Base-by-base conservation (phyloP, 768 basidiomycete genomes). In the Mycena albidolilacea region DNA sequence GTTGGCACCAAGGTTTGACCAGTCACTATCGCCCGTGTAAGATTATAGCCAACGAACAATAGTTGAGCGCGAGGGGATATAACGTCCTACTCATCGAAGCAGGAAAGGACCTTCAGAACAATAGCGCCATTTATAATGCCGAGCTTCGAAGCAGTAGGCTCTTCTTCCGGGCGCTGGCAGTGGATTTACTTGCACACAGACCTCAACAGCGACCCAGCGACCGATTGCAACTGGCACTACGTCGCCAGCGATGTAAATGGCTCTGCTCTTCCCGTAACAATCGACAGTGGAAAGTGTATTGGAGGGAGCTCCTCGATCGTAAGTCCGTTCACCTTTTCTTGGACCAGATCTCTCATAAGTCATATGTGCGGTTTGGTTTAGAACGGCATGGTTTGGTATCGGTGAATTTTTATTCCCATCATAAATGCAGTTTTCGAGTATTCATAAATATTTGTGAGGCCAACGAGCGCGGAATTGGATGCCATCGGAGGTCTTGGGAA, bases 371-470 rank as follows among this genome's bases (percentile, higher is more conserved):
- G 19, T 23, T 63, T 44, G 37, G 12, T 41, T 30, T 30, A 74
- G 73, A 74, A 74, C 23, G 73, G 73, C 39, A 71, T 74, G 73
- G 65, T 74, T 10, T 74, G 73, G 73, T 74, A 74, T 52, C 69
- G 73, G 66, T 69, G 43, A 23, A 55, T 41, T 67, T 44, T 39
- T 30, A 6, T 14, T 8, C 7, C 1, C 17, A 7, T 23, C 23
- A 23, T 23, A 23, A 2, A 23, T 23, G 1, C 23, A 23, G 23
- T 23, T 3, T 7, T 7, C 30, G 10, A 43, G 37, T 15, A 37
- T 63, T 61, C 30, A 30, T 4, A 30, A 54, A 35, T 7, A 1
- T 38, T 17, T 23, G 7, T 21, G 1, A 72, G 71, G 12, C 72
- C 72, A 37, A 57, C 67, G 12, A 38, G 35, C 4, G 46, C 67